Base-by-base conservation (phyloP, 495 filamentous ascomycete genomes). In the Trichoderma gamsii region DNA sequence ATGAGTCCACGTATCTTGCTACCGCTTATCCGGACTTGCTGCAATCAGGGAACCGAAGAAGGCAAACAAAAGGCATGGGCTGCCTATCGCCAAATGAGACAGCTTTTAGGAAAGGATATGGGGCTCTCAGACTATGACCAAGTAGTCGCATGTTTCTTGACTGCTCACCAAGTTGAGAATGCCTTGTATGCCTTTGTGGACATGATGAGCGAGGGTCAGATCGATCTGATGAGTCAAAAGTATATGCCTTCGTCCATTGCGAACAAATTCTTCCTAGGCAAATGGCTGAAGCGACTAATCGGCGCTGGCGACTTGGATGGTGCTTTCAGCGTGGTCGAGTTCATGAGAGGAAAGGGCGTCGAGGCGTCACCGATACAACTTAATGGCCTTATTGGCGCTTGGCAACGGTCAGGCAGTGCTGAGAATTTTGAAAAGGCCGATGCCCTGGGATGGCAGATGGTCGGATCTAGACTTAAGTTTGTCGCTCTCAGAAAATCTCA, bases 201-300 rank as follows among this genome's bases (percentile, higher is more conserved):
- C 74, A 91, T 93, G 90, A 92, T 93, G 89, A 85, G 90, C 52
- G 86, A 84, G 0, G 83, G 83, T 1, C 76, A 82, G 27, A 64
- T 83, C 64, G 77, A 83, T 64, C 69, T 80, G 32, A 71, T 71
- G 29, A 76, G 75, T 25, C 74, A 78, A 78, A 72, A 81, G 71
- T 72, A 71, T 51, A 72, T 92, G 23, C 89, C 90, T 8, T 78
- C 83, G 11, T 78, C 77, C 32, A 85, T 90, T 64, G 85, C 89
- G 65, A 92, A 91, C 72, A 87, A 90, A 51, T 92, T 89, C 76
- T 93, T 93, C 76, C 88, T 89, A 70, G 90, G 88, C 15, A 91
- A 87, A 71, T 93, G 90, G 90, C 81, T 92, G 72, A 92, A 91
- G 76, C 88, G 90, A 51, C 82, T 93, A 2, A 88, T 93, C 69